Conservation (phyloP, 192 early-diverging fungal genomes). For the Paraglomus occultum region DNA sequence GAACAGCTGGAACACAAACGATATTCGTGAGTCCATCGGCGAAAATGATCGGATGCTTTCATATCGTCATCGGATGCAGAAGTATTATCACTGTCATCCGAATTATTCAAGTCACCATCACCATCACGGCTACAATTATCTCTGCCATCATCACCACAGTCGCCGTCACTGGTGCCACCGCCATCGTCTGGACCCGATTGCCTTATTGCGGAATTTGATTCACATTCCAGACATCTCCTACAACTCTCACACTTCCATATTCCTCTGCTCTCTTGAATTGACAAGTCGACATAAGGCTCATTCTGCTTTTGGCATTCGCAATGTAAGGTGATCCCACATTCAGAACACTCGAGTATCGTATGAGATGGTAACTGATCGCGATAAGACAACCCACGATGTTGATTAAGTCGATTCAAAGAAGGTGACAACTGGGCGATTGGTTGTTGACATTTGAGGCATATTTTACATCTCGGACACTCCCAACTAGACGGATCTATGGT, state of each 20-base stretch:
- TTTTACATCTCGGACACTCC: conserved; percentile 31
- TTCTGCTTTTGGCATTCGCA: conserved; percentile 29
- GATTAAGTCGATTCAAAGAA: too few species aligned
- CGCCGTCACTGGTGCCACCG: not conserved
- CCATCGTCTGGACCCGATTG: not conserved
- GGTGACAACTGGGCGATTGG: conserved; percentile 18
- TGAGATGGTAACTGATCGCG: too few species aligned
- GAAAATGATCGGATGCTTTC: not conserved
- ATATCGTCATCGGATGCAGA: not conserved
- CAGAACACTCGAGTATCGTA: conserved; percentile 23
- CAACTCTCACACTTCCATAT: conserved; percentile 35
- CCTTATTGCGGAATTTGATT: not conserved
- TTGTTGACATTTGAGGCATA: conserved; percentile 26
- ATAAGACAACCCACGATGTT: too few species aligned
- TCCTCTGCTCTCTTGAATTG: not conserved
- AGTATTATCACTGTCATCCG: not conserved
- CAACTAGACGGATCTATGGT: not conserved
- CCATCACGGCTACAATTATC: too few species aligned
- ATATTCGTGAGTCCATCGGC: conserved; percentile 48
- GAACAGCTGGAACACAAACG: conserved; percentile 53
- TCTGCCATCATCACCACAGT: not conserved
- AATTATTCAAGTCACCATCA: not conserved
- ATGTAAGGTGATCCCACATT: conserved; percentile 25
- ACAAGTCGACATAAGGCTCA: conserved; percentile 30
- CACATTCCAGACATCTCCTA: conserved; percentile 38